These are phyloP conservation scores for Eucalyptus grandis DNA, from an alignment of 345 rosid species.

Conservation along the genomic window DNA sequence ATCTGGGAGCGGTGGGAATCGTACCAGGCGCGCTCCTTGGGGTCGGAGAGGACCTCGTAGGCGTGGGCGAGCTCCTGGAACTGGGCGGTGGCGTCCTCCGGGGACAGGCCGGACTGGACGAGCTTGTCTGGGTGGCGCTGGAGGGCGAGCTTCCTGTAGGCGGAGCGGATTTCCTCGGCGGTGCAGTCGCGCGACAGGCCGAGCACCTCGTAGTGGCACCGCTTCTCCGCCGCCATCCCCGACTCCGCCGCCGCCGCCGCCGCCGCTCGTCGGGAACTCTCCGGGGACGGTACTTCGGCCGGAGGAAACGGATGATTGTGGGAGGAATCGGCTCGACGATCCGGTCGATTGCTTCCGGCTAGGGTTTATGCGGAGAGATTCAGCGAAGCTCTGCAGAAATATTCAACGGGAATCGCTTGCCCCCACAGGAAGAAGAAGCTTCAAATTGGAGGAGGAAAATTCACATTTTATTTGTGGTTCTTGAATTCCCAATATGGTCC, in stretches of 20 bases:
- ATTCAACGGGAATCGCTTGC: neutral
- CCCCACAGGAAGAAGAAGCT: neutral
- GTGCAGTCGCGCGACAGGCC: slow-evolving; percentile 43
- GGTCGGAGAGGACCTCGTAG: slow-evolving; percentile 79
- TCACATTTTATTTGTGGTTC: neutral
- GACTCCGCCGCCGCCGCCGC: neutral
- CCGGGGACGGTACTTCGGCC: neutral
- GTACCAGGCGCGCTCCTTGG: slow-evolving; percentile 90
- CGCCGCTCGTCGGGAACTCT: neutral
- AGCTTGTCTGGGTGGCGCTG: slow-evolving; percentile 99
- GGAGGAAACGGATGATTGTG: neutral
- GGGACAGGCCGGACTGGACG: slow-evolving; percentile 60
- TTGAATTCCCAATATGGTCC: neutral
- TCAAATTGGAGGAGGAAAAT: neutral
- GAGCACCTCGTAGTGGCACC: slow-evolving; percentile 85
- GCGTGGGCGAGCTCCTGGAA: slow-evolving; percentile 90
- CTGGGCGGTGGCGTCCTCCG: slow-evolving; percentile 75
- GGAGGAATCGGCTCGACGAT: neutral
- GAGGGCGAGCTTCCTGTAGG: slow-evolving; percentile 75
- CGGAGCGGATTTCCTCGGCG: slow-evolving; percentile 72
- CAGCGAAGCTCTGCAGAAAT: neutral
- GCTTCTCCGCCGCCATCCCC: slow-evolving; percentile 62
- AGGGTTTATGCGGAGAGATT: neutral
- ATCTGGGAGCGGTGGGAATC: slow-evolving; percentile 93
- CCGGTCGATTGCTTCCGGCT: neutral